A percentile compares a stretch with the other conserved stretches of the same genome.
These are phyloP conservation scores for Arthroderma sp. DNA, from an alignment of 2,329 filamentous ascomycete species.

Conservation along the genomic window DNA sequence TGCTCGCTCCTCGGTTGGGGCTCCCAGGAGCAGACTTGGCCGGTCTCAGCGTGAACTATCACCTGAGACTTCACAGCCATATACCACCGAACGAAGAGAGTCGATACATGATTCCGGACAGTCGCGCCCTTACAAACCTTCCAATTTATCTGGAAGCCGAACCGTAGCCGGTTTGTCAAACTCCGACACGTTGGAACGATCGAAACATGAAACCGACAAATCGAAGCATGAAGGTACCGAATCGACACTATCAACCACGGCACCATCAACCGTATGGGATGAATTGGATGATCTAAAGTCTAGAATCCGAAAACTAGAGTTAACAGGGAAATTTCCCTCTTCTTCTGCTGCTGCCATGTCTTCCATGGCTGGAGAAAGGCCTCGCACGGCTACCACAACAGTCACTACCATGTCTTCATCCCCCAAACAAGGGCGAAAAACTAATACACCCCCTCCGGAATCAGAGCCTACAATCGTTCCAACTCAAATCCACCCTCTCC, in stretches of 20 bases:
- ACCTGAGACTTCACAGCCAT: constrained; percentile 18
- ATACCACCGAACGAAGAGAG: constrained; percentile 9
- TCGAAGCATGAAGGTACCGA: constrained; percentile 54
- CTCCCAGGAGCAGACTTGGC: constrained; percentile 24
- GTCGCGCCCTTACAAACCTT: constrained; percentile 21
- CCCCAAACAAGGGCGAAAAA: constrained; percentile 56
- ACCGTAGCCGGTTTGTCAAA: constrained; percentile 19
- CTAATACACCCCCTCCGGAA: constrained; percentile 27
- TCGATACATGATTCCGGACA: constrained; percentile 9
- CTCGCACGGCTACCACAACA: constrained; percentile 79
- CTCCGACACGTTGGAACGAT: constrained; percentile 24
- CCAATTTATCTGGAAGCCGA: constrained; percentile 23
- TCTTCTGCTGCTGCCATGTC: constrained; percentile 71
- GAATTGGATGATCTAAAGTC: constrained; percentile 93
- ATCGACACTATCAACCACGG: constrained; percentile 76
- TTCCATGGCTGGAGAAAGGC: constrained; percentile 62
- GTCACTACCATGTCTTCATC: constrained; percentile 84
- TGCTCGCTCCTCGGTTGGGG: constrained; percentile 24
- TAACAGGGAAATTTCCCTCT: constrained; percentile 74
- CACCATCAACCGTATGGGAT: constrained; percentile 92
- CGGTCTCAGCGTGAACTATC: constrained; percentile 24
- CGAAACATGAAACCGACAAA: constrained; percentile 20
- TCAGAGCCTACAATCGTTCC: constrained; percentile 28
- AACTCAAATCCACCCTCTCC: constrained; percentile 56
- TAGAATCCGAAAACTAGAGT: constrained; percentile 75